These are phyloP conservation scores for Mucor circinelloides DNA, from an alignment of 371 early-diverging fungal genomes.

Conservation along the genomic window DNA sequence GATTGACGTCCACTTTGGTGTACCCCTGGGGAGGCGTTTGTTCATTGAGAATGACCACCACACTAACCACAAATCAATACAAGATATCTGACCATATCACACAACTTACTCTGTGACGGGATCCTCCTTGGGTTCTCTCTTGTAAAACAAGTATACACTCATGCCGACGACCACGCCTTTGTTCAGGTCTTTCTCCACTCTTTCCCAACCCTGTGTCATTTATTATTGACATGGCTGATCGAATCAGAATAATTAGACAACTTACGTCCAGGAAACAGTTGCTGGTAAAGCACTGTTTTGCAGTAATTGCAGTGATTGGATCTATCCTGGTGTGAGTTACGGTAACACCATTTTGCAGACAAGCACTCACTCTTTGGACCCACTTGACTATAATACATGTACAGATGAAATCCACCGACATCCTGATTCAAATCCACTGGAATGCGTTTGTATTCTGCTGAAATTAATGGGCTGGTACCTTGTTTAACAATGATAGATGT, in stretches of 20 bases:
- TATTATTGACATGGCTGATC: neutral
- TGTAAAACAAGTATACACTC: constrained; percentile 48
- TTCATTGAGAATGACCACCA: constrained; percentile 35
- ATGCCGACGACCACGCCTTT: constrained; percentile 48
- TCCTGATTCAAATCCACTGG: constrained; percentile 39
- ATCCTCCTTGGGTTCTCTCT: constrained; percentile 18
- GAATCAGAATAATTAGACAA: neutral
- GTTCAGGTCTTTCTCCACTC: constrained; percentile 37
- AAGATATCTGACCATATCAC: neutral
- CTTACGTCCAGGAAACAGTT: constrained; percentile 52
- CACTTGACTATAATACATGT: constrained; percentile 35
- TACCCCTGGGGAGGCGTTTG: constrained; percentile 46
- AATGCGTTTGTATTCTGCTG: constrained; percentile 37
- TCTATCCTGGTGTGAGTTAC: constrained; percentile 10
- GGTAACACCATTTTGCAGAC: neutral
- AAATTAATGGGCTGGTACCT: constrained; percentile 29
- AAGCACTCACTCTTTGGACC: constrained; percentile 24
- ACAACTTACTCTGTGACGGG: constrained; percentile 43
- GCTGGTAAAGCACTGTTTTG: constrained; percentile 50
- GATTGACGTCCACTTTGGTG: constrained; percentile 34
- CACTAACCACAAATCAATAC: constrained; percentile 10
- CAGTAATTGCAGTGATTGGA: constrained; percentile 57
- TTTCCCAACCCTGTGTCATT: constrained; percentile 32
- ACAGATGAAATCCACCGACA: constrained; percentile 30
- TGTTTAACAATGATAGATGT: constrained; percentile 34